Evolutionary conservation across 805 yeast genomes (phyloP), one percentile per base, ranked within the genome.

Genomic region (Starmerella vitae): DNA sequence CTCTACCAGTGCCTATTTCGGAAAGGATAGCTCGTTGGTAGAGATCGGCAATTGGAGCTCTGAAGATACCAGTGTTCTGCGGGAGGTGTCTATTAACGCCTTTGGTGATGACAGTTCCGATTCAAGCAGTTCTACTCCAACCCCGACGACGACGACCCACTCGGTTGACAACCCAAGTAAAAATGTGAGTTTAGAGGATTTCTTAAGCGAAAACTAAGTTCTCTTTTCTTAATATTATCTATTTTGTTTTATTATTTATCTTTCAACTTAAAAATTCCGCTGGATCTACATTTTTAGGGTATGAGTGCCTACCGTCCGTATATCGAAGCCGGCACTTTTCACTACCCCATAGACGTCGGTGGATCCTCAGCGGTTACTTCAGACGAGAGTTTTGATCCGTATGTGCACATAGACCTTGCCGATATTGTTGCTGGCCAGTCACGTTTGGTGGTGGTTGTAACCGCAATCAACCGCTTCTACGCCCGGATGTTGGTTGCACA

Each of bases 151-250:
- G n/a, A n/a, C n/a, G n/a, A n/a, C n/a, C n/a, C n/a, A n/a, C n/a
- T n/a, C n/a, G n/a, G n/a, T n/a, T n/a, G n/a, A n/a, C n/a, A n/a
- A n/a, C n/a, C n/a, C n/a, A n/a, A n/a, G n/a, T n/a, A 41, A 44
- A 22, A 34, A 37, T 18, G 93, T 83, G 56, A 79, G 86, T 41
- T 61, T 86, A 41, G 96, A 86, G 53, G 97, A 86, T 45, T 86
- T 86, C 56, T 76, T 86, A 49, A 78, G n/a, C n/a, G n/a, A 24
- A 9, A 24, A 9, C 27, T 24, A 24, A 24, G 27, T 24, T 24
- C 9, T 9, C 12, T 24, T 24, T 24, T 24, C 13, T 24, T 24
- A 9, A 9, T 24, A 9, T 24, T 24, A 9, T 24, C 13, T 24
- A 9, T 24, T 24, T 24, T 24, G 12, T 9, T 9, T 24, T 9